A percentile compares a stretch with the other conserved stretches of the same genome.
Evolutionary conservation across 2,329 filamentous ascomycete genomes (phyloP).

Genomic region (Diatrype stigma): DNA sequence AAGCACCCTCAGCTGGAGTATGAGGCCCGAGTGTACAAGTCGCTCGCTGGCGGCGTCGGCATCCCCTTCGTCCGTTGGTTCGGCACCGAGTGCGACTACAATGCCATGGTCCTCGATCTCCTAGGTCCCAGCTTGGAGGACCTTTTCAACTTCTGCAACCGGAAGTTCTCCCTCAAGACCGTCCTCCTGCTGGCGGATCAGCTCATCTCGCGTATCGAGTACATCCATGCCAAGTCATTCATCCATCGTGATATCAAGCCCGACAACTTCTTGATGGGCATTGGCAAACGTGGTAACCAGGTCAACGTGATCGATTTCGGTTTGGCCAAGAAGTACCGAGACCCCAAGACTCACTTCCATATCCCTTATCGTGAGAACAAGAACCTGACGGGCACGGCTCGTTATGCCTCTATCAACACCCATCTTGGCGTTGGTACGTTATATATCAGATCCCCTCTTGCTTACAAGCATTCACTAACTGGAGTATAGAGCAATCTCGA

Average conservation of each 20-base stretch:
- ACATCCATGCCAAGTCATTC: conserved; percentile 99
- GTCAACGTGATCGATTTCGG: conserved; percentile 99
- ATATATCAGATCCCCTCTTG: neutral
- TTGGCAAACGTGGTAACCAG: conserved; percentile 98
- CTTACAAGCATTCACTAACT: conserved; percentile 21
- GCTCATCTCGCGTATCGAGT: conserved; percentile 98
- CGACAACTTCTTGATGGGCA: conserved; percentile 99
- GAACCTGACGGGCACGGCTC: conserved; percentile 97
- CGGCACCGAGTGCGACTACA: conserved; percentile 99
- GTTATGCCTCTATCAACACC: conserved; percentile 98
- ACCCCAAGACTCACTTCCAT: conserved; percentile 99
- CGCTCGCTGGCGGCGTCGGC: conserved; percentile 90
- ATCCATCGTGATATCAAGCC: conserved; percentile 99
- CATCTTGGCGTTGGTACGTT: conserved; percentile 84
- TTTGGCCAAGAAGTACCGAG: conserved; percentile 98
- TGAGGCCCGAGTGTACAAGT: conserved; percentile 90
- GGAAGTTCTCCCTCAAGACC: conserved; percentile 98
- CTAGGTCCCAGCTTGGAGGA: conserved; percentile 95
- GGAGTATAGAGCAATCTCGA: conserved; percentile 80
- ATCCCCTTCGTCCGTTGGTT: conserved; percentile 99
- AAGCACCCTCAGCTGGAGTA: conserved; percentile 99
- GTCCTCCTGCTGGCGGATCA: conserved; percentile 95
- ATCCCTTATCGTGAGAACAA: conserved; percentile 99
- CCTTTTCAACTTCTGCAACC: conserved; percentile 99
- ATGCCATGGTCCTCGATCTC: conserved; percentile 98